Percentiles rank a stretch among this genome's conserved stretches.
Evolutionary conservation across 2,329 filamentous ascomycete genomes (phyloP).

Genomic region (Pseudocercospora macadamiae): DNA sequence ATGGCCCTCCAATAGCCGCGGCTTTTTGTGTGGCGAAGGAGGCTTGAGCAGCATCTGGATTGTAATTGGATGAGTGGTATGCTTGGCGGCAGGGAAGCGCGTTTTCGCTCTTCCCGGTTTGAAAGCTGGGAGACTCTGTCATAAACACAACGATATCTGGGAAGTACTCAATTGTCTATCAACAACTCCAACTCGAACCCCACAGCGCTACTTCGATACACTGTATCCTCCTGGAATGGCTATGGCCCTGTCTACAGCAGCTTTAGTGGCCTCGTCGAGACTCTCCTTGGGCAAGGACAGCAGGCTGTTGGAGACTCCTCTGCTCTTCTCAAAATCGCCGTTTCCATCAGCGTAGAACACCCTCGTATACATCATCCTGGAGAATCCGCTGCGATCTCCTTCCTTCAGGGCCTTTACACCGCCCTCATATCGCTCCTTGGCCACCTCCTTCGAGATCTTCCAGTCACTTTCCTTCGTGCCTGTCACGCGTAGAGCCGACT

Average conservation of each 20-base stretch:
- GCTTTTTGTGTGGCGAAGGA: slow-evolving; percentile 4
- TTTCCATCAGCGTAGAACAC: slow-evolving; percentile 50
- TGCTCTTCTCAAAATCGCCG: slow-evolving; percentile 43
- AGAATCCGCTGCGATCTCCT: slow-evolving; percentile 40
- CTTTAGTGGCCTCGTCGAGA: slow-evolving; percentile 56
- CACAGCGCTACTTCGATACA: background rate
- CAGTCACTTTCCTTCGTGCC: slow-evolving; percentile 63
- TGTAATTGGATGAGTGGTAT: slow-evolving; percentile 8
- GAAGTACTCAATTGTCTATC: no score
- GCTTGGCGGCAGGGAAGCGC: slow-evolving; percentile 6
- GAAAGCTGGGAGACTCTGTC: no score
- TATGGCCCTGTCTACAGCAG: slow-evolving; percentile 16
- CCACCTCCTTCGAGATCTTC: slow-evolving; percentile 56
- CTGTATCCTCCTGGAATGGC: background rate
- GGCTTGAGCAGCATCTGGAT: slow-evolving; percentile 2
- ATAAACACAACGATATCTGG: background rate
- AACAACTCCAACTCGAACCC: background rate
- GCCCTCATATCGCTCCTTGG: slow-evolving; percentile 53
- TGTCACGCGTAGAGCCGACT: slow-evolving; percentile 61
- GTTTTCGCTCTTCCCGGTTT: background rate
- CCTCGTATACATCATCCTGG: slow-evolving; percentile 50
- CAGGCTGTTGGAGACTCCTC: slow-evolving; percentile 52
- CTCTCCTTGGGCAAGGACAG: slow-evolving; percentile 63
- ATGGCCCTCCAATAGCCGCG: slow-evolving; percentile 16
- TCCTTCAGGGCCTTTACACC: slow-evolving; percentile 50